Base-by-base conservation (phyloP, 768 basidiomycete genomes). In the Boletus vinaceobasis region DNA sequence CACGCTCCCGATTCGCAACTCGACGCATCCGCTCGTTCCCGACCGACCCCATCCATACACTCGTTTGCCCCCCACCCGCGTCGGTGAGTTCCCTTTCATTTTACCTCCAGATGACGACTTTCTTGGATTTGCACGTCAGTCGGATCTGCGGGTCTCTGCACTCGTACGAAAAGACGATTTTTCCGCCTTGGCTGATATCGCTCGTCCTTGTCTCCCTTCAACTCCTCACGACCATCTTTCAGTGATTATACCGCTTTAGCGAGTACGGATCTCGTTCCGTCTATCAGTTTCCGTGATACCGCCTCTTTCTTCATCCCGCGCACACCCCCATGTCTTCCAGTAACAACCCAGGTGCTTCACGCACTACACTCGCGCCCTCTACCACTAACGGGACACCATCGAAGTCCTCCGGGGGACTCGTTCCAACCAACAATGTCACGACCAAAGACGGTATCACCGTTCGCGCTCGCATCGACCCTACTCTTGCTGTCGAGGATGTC, bases 371-470 rank as follows among this genome's bases (percentile, higher is more conserved):
- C 48, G 33, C 61, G 13, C 70, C 58, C 73, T 66, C 65, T 42
- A 35, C 64, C 48, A 35, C 66, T 15, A 68, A 67, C 45, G 77
- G 77, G 52, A 55, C 71, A 9, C 66, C 68, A 52, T 58, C 69
- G 48, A 78, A 78, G 69, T 65, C 81, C 13, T 72, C 74, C 7
- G 69, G 76, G 7, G 69, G 57, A 27, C 76, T 91, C 32, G 81
- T 91, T 2, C 91, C 91, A 8, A 93, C 91, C 10, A 93, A 93
- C 71, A 89, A 80, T 53, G 89, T 93, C 47, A 85, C 88, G 3
- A 90, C 87, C 7, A 82, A 78, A 52, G 86, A 89, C 19, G 89
- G 89, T 40, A 62, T 79, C 31, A 85, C 85, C 42, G 89, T 93
- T 21, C 85, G 90, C 57, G 86, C 89, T 11, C 83, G 91, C 55